Conservation (phyloP, 2,329 filamentous ascomycete species). For the Fusarium pilosicola region DNA sequence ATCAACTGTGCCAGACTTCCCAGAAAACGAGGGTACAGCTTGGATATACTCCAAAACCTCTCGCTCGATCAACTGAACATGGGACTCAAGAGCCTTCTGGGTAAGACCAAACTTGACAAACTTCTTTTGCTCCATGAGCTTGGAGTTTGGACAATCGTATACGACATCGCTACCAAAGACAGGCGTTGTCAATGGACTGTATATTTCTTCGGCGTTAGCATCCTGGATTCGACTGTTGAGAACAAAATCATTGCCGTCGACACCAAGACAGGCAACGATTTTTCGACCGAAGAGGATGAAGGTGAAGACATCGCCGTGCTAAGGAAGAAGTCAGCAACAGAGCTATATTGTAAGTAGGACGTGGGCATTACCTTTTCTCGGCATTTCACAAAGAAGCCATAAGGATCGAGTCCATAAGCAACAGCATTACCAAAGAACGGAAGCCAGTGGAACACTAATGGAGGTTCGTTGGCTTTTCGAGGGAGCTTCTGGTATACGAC, state of each 20-base stretch:
- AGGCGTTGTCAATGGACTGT: slow-evolving; percentile 60
- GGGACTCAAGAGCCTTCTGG: slow-evolving; percentile 68
- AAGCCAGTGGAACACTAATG: slow-evolving; percentile 68
- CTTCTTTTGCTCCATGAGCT: slow-evolving; percentile 91
- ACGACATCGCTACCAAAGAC: slow-evolving; percentile 82
- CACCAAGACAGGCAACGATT: slow-evolving; percentile 61
- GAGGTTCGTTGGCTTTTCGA: slow-evolving; percentile 50
- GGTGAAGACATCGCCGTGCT: slow-evolving; percentile 65
- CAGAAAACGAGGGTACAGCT: slow-evolving; percentile 65
- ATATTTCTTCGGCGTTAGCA: slow-evolving; percentile 65
- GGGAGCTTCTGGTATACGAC: slow-evolving; percentile 28
- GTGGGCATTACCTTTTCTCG: slow-evolving; percentile 67
- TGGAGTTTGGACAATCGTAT: slow-evolving; percentile 85
- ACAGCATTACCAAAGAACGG: slow-evolving; percentile 76
- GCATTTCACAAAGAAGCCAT: slow-evolving; percentile 71
- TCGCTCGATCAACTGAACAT: slow-evolving; percentile 76
- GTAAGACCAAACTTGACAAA: slow-evolving; percentile 79
- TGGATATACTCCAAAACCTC: slow-evolving; percentile 76
- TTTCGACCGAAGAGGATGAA: slow-evolving; percentile 63
- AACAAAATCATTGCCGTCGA: slow-evolving; percentile 65
- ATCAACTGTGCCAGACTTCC: slow-evolving; percentile 68
- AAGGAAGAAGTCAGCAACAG: not conserved
- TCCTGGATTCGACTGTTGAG: slow-evolving; percentile 65
- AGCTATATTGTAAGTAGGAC: accelerated
- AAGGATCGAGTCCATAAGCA: slow-evolving; percentile 77